Conservation (phyloP, 495 filamentous ascomycete species). For the Penicillium canariense region DNA sequence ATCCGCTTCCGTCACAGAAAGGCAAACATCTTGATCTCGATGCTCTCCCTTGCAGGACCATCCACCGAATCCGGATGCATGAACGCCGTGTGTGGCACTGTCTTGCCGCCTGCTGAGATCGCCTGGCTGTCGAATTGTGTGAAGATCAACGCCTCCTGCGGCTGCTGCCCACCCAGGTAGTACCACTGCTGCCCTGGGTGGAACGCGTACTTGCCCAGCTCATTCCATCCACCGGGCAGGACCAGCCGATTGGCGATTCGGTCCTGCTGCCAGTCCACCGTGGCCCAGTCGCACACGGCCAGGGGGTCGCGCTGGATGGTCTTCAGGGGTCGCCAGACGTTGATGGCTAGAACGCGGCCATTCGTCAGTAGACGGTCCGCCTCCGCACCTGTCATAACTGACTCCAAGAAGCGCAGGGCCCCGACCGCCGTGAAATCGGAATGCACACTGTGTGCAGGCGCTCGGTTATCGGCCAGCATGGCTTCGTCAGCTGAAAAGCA, state of each 20-base stretch:
- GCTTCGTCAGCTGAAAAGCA: constrained; percentile 11
- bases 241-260: constrained; percentile 12
- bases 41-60: constrained; percentile 50
- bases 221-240: constrained; percentile 16
- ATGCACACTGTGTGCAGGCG: constrained; percentile 23
- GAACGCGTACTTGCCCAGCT: constrained; percentile 16
- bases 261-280: constrained; percentile 19
- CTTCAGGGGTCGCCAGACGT: constrained; percentile 64
- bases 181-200: constrained; percentile 26
- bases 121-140: constrained; percentile 31
- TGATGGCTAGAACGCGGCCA: constrained; percentile 59
- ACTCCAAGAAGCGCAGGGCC: constrained; percentile 11
- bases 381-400: constrained; percentile 34
- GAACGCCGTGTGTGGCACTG: constrained; percentile 54
- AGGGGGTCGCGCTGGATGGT: constrained; percentile 53
- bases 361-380: constrained; percentile 47
- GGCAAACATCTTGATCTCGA: constrained; percentile 45
- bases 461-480: constrained; percentile 14
- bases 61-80: constrained; percentile 39
- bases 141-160: constrained; percentile 30
- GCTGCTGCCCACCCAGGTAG: constrained; percentile 24
- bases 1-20: constrained; percentile 11
- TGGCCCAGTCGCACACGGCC: constrained; percentile 35
- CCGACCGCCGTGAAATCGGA: constrained; percentile 18
- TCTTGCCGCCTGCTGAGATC: constrained; percentile 14